Evolutionary conservation across 2,329 filamentous ascomycete species (phyloP).

Genomic region (Epicoccum sorghinum): DNA sequence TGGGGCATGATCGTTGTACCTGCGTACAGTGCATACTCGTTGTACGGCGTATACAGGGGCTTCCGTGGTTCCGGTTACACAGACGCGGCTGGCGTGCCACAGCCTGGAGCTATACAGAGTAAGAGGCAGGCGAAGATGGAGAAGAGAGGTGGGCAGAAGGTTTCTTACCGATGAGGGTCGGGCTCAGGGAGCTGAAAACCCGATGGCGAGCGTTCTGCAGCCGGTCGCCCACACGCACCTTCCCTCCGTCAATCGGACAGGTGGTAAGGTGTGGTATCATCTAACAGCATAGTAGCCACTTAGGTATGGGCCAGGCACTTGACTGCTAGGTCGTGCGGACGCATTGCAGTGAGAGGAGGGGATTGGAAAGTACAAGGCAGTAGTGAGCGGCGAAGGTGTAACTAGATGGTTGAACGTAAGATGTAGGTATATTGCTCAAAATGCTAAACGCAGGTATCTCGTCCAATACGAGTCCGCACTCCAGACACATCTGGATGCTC

Average conservation of each 20-base stretch:
- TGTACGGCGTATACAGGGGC: conserved; percentile 55
- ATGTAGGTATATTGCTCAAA: conserved; percentile 20
- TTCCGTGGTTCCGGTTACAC: conserved; percentile 48
- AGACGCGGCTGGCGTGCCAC: conserved; percentile 49
- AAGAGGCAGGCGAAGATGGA: conserved; percentile 60
- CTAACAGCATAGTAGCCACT: too few relatives aligned
- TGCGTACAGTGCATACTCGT: conserved; percentile 53
- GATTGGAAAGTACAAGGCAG: conserved; percentile 7
- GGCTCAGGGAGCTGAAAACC: too few relatives aligned
- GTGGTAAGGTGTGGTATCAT: too few relatives aligned
- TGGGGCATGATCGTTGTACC: conserved; percentile 62
- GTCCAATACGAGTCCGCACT: conserved; percentile 17
- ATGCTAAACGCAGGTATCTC: conserved; percentile 12
- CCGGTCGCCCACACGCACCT: too few relatives aligned
- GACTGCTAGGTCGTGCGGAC: too few relatives aligned
- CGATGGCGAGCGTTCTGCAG: too few relatives aligned
- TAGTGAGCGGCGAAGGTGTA: not conserved
- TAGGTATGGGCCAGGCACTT: too few relatives aligned
- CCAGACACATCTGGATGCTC: conserved; percentile 22
- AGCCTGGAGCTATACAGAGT: conserved; percentile 43
- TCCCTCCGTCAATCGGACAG: too few relatives aligned
- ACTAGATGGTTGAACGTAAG: conserved; percentile 3
- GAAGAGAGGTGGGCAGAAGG: conserved; percentile 57
- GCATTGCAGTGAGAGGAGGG: too few relatives aligned
- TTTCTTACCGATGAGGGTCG: conserved; percentile 51